Evolutionary conservation across 495 filamentous ascomycete genomes (phyloP).

Genomic region (Podospora didyma): DNA sequence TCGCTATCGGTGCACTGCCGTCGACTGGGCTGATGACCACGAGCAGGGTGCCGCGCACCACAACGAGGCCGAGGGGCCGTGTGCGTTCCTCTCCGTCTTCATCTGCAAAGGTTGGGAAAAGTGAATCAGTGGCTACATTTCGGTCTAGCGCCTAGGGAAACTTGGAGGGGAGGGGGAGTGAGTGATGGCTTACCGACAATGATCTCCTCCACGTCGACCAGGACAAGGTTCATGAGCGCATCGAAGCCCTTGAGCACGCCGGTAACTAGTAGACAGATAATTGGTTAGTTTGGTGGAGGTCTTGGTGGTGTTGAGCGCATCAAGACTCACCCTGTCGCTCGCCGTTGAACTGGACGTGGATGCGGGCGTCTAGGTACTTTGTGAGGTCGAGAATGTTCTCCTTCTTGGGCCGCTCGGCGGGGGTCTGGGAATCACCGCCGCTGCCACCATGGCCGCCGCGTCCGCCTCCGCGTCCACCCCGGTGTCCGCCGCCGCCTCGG

Average conservation of each 20-base stretch:
- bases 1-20: constrained; percentile 91
- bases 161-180: not conserved
- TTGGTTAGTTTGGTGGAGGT: not conserved
- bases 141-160: too few relatives aligned
- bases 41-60: constrained; percentile 87
- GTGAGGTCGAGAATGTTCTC: constrained; percentile 94
- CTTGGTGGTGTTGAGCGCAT: not conserved
- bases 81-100: constrained; percentile 86
- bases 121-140: too few relatives aligned
- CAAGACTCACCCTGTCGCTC: constrained; percentile 74
- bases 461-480: constrained; percentile 36
- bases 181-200: not conserved
- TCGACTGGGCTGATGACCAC: constrained; percentile 90
- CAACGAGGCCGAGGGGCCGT: constrained; percentile 81
- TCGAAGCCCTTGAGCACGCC: constrained; percentile 93
- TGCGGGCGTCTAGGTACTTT: constrained; percentile 95
- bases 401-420: constrained; percentile 77
- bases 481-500: constrained; percentile 41
- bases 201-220: constrained; percentile 85
- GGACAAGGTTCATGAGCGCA: constrained; percentile 93
- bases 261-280: constrained; percentile 53
- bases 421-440: constrained; percentile 25
- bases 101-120: constrained; percentile 49
- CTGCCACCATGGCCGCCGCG: constrained; percentile 20
- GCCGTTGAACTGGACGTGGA: constrained; percentile 93